Evolutionary conservation across 495 filamentous ascomycete genomes (phyloP).

Genomic region (Aspergillus asperescens): DNA sequence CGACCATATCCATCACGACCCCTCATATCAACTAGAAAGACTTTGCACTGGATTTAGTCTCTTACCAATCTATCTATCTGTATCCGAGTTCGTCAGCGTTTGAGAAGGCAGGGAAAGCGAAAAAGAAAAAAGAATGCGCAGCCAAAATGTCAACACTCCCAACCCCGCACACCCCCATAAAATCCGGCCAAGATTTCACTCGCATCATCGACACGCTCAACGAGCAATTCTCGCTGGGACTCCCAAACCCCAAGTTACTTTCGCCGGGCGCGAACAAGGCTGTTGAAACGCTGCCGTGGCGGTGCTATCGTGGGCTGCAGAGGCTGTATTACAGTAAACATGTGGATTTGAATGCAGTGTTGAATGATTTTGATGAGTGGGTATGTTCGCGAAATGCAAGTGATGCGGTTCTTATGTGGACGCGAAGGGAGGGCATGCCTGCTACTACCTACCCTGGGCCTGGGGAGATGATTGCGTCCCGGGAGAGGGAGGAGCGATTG

Average conservation of each 20-base stretch:
- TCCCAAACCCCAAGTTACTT: conserved; percentile 19
- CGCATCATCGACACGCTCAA: conserved; percentile 23
- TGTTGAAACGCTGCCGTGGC: conserved; percentile 11
- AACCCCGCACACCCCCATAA: conserved; percentile 17
- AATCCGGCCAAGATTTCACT: conserved; percentile 16
- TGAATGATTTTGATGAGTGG: conserved; percentile 30
- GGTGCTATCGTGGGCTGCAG: conserved; percentile 13
- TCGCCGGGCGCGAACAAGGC: conserved; percentile 13
- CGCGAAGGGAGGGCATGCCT: neutral
- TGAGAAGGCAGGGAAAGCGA: neutral
- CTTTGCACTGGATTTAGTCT: no score
- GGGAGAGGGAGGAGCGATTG: conserved; percentile 21
- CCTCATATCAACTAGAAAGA: no score
- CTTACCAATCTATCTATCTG: neutral
- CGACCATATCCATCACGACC: neutral
- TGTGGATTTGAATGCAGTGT: conserved; percentile 13
- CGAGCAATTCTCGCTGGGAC: conserved; percentile 21
- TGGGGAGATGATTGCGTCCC: conserved; percentile 2
- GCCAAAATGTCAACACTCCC: neutral
- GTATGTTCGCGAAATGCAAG: conserved; percentile 8
- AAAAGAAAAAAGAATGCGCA: neutral
- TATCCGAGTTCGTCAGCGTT: neutral
- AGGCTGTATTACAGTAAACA: conserved; percentile 18
- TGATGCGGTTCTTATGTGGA: neutral
- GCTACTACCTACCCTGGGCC: neutral